A percentile compares a stretch with the other conserved stretches of the same genome.
phyloP scores from a whole-genome alignment of 139 green algal genomes.

The Protoeuglena noctilucae region DNA sequence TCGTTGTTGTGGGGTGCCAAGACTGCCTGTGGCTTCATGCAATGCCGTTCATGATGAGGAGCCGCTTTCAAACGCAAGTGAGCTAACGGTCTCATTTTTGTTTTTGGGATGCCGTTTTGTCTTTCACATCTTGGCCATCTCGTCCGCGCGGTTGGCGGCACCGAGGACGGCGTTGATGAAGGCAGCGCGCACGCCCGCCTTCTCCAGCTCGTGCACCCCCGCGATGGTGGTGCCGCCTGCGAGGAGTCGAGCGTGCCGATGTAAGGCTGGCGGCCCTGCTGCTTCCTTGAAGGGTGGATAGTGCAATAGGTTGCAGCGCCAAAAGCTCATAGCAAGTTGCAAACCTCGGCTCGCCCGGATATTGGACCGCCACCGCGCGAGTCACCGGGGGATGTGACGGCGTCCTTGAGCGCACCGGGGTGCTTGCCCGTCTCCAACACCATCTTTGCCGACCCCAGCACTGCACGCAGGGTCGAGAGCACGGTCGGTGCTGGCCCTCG shows the following conservation, averaged over 20 bases:
- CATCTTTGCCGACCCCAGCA: constrained; percentile 88
- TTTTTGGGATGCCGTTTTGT: too few species aligned
- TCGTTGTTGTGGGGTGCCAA: too few species aligned
- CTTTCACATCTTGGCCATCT: constrained; percentile 45
- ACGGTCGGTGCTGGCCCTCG: too few species aligned
- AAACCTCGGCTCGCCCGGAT: too few species aligned
- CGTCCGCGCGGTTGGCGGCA: constrained; percentile 54
- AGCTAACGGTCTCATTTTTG: too few species aligned
- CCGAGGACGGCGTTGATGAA: constrained; percentile 83
- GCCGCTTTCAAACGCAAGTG: too few species aligned
- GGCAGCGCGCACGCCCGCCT: constrained; percentile 46
- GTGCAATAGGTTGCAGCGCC: neutral
- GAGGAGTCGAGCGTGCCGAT: neutral
- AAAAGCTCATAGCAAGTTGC: neutral
- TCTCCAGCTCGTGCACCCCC: constrained; percentile 80
- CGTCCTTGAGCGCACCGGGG: constrained; percentile 77
- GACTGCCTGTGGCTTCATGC: too few species aligned
- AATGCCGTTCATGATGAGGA: too few species aligned
- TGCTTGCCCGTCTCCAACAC: constrained; percentile 88
- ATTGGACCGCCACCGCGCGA: neutral
- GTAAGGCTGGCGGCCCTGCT: neutral
- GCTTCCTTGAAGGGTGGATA: neutral
- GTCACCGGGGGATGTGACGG: constrained; percentile 65
- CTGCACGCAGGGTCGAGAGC: too few species aligned
- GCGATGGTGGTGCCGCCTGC: constrained; percentile 77